Base-by-base conservation (phyloP, 1,284 basidiomycete species). In the Boletellus deceptivus region DNA sequence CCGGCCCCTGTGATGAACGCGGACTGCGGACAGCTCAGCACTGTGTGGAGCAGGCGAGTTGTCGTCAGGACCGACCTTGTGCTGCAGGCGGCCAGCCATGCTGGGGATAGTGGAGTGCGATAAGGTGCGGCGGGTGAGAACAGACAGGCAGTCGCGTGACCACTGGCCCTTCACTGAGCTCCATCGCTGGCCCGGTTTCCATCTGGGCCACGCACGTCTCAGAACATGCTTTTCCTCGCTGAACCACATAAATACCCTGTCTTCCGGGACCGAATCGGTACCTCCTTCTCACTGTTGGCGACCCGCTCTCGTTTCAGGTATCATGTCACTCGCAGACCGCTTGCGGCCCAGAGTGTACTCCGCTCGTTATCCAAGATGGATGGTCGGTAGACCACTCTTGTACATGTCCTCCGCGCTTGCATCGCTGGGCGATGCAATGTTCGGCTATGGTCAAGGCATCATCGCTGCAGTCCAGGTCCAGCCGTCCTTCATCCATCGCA, bases 1-100 rank as follows among this genome's bases (percentile, higher is more conserved):
- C 86, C 90, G 49, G 86, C 91, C 59, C 91, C 91, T 22, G 91
- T 93, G 68, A 93, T 76, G 59, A 93, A 75, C 43, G 89, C 87
- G 54, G 82, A 82, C 86, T 91, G 20, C 13, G 31, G 34, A 22
- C 9, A 11, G 14, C 22, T 65, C 13, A 57, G 46, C 24, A 17
- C 35, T 5, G 17, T 48, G 34, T 27, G 27, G 14, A 11, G 25
- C 24, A 34, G 33, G 24, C 16, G 29, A 33, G 7, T 3, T 5
- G 52, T 46, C 44, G 20, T 41, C 52, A 46, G 25, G 40, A 54
- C 61, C 53, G 57, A 83, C 88, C 74, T 83, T 90, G 74, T 89
- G 65, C 63, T 82, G 77, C 61, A 91, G 79, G 66, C 87, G 83
- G 55, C 82, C 83, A 53, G 80, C 65, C 85, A 89, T 88, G 43